Base-by-base conservation (phyloP, 139 green algal genomes). In the Picochlorum costavermella region DNA sequence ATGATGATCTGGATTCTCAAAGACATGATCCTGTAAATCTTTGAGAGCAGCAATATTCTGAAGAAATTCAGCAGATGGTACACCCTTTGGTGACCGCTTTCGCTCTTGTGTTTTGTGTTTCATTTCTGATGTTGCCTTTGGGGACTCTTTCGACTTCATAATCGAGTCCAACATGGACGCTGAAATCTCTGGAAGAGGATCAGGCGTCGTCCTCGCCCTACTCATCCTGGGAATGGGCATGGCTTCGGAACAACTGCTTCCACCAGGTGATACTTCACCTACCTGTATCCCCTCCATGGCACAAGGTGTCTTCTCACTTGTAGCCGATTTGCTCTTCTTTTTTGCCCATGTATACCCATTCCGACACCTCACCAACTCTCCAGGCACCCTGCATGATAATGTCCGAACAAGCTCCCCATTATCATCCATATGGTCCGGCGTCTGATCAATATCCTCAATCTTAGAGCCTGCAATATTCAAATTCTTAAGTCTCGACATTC, bases 161-260 rank as follows among this genome's bases (percentile, higher is more conserved):
- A 53, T 53, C 10, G 46, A 53, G 46, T 53, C 46, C 17, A 53
- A 20, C 46, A 53, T 53, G n/a, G 17, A 28, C 17, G 46, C 46
- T 28, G 46, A 28, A 20, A 53, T 6, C 1, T 64, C 58, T 50
- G 58, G 58, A 17, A 64, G 23, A 17, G 58, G 58, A 17, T 64
- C 23, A 17, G 58, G 58, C 13, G 58, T 25, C 4, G 58, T 64
- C n/a, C n/a, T 14, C 29, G 58, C 58, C 10, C 25, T 64, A 17
- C n/a, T 57, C 23, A 64, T 29, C 56, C 56, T 29, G 16, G 58
- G 58, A 20, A 53, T 53, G 17, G 46, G 46, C n/a, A 53, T 28
- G 9, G 46, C 46, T 12, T 53, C 46, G 9, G 46, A 28, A 14
- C n/a, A 28, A 5, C 46, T 53, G 17, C n/a, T 23, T 28, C 16